Base-by-base conservation (phyloP, 768 basidiomycete species). In the Leccinum rimulosum region DNA sequence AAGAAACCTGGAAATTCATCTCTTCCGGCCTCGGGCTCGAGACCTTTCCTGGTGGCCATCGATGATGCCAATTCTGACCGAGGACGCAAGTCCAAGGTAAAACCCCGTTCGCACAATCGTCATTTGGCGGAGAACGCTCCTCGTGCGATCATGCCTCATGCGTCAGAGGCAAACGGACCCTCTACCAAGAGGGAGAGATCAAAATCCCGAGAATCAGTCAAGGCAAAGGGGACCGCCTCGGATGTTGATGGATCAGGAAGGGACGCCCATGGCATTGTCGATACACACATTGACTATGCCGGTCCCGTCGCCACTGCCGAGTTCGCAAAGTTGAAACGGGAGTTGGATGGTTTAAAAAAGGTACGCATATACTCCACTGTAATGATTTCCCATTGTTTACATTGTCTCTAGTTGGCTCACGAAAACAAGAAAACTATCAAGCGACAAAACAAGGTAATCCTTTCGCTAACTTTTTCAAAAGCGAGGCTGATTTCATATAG, bases 401-500 rank as follows among this genome's bases (percentile, higher is more conserved):
- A 22, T 33, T 12, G 3, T 40, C 38, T 40, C 6, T 40, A 78
- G 75, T 65, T 78, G 27, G 65, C 77, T 6, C 71, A 75, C 22
- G 80, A 84, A 17, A 73, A 68, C 56, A 84, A 79, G 70, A 87
- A 82, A 63, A 66, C 65, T 0, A 67, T 77, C 0, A 85, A 80
- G 73, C 83, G 82, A 58, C 83, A 87, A 61, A 73, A 65, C 50
- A 87, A 87, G 79, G 86, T 84, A 27, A 54, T 66, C 60, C n/a
- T 15, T n/a, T 25, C 38, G 31, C 3, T 10, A 17, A 19, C 11
- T 36, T 2, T 55, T 3, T 3, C 8, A 22, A 14, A 7, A 28
- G 50, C 8, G 31, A 17, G 38, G 43, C 36, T 65, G 35, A 73
- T 45, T 8, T 6, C 15, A 28, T 19, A 8, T 33, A 87, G 86